Base-by-base conservation (phyloP, 2,329 filamentous ascomycete genomes). In the Trichoderma atroviride region DNA sequence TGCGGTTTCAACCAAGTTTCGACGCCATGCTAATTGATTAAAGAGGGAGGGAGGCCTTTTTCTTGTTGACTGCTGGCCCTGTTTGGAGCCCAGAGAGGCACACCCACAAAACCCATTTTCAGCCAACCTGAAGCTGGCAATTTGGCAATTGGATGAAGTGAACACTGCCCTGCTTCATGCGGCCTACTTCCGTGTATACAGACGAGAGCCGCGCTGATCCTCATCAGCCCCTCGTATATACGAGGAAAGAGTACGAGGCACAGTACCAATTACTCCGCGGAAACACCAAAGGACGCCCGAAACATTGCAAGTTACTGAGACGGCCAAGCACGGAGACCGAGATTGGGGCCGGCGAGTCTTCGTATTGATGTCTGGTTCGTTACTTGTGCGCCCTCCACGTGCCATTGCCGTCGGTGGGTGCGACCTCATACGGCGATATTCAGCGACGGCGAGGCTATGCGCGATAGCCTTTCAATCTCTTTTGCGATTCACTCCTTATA, bases 191-290 rank as follows among this genome's bases (percentile, higher is more conserved):
- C 24, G 56, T 9, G 55, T 50, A 57, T 58, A 50, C 55, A 58
- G 31, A 43, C 37, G 27, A 16, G 52, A 33, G 53, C 62, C 16
- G 62, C 29, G 63, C 63, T 58, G 63, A 66, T 58, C 55, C 37
- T 58, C 63, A 66, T 58, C 52, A 57, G n/a, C 9, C 63, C 63
- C 63, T 58, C 55, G 63, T 66, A 66, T 66, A 66, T 66, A 66
- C 63, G 52, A 56, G 40, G n/a, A n/a, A 9, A n/a, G 40, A 66
- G 63, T 52, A 58, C 31, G 24, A 40, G 31, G 50, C 31, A 61
- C 58, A 62, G 50, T 64, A 37, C 24, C 60, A 53, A 63, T 40
- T 29, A 50, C 47, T 24, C 22, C 9, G 9, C 24, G 0, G 19
- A 27, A 31, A 19, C 47, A 29, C 22, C 9, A 10, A 33, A 56